Evolutionary conservation across 768 basidiomycete genomes (phyloP), one percentile per base, ranked within the genome.

Genomic region (Boletales sp.): DNA sequence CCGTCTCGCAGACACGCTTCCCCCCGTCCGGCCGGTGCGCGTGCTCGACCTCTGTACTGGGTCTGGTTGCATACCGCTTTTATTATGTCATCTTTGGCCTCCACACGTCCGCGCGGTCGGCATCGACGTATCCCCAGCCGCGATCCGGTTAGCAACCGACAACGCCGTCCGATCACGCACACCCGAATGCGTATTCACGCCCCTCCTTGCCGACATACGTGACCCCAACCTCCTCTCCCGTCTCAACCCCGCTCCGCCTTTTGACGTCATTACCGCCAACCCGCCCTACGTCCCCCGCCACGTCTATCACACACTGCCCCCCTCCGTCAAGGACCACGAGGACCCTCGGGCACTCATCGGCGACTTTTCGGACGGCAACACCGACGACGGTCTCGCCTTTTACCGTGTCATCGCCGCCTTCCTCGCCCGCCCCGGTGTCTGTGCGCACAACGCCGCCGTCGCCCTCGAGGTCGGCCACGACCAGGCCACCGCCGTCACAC

Each of bases 1-100:
- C 9, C 76, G 74, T 44, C 78, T 93, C 48, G 76, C 84, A 24
- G 70, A 76, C 12, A 52, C 66, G 3, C 74, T 75, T 8, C 63
- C 67, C 14, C 42, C 34, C 5, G 17, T 39, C 6, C 48, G 53
- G 7, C 70, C 70, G 0, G 24, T 76, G 14, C 72, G 71, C 29
- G 68, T 94, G 24, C 74, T 97, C 30, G 95, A 99, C 70, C 81
- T 98, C 40, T 93, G 94, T 66, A 95, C 94, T 6, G 95, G 95
- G 40, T 82, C 91, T 0, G 95, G 89, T 13, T 94, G 93, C 65
- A 94, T 97, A 44, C 88, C 93, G 2, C 78, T 97, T 37, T 74
- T 91, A n/a, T 74, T 98, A 15, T 84, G 83, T 60, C 77, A 84
- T 56, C 68, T 82, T 41, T 80, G 81, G 70, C 79, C 82, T 14